phyloP scores from a whole-genome alignment of 108 stramenopile genomes.

The Fragilaria crotonensis region DNA sequence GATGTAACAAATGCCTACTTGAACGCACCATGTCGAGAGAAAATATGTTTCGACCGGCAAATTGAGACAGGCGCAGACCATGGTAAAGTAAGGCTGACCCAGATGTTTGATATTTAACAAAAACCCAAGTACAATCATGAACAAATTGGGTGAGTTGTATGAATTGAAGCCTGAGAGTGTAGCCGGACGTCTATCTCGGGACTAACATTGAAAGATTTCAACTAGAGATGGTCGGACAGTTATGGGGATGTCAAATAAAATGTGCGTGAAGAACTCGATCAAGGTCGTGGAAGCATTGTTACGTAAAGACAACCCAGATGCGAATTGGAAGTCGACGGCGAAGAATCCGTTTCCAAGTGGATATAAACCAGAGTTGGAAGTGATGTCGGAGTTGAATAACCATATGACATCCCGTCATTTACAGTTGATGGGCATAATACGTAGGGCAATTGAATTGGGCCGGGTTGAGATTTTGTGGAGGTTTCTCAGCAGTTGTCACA shows the following conservation, averaged over 20 bases:
- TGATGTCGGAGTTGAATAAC: neutral
- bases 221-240: slow-evolving; percentile 1
- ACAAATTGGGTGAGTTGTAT: neutral
- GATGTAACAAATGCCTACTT: slow-evolving; percentile 27
- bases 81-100: slow-evolving; percentile 28
- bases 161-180: slow-evolving; percentile 8
- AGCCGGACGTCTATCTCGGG: slow-evolving; percentile 13
- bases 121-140: slow-evolving; percentile 10
- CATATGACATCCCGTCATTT: slow-evolving; percentile 8
- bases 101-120: slow-evolving; percentile 19
- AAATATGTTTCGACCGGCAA: too few relatives aligned
- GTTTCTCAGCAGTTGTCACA: slow-evolving; percentile 25
- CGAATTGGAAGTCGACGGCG: neutral
- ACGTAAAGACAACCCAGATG: slow-evolving; percentile 15
- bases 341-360: too few relatives aligned
- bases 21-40: slow-evolving; percentile 18
- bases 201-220: slow-evolving; percentile 8
- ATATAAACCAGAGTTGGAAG: slow-evolving; percentile 14
- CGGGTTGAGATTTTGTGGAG: slow-evolving; percentile 24
- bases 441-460: too few relatives aligned
- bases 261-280: neutral
- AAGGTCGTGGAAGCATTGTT: slow-evolving; percentile 14
- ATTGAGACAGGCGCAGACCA: too few relatives aligned
- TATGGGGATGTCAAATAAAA: slow-evolving; percentile 1
- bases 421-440: slow-evolving; percentile 21